These are phyloP conservation scores for Metschnikowia koreensis DNA, from an alignment of 805 yeast species.

Conservation along the genomic window DNA sequence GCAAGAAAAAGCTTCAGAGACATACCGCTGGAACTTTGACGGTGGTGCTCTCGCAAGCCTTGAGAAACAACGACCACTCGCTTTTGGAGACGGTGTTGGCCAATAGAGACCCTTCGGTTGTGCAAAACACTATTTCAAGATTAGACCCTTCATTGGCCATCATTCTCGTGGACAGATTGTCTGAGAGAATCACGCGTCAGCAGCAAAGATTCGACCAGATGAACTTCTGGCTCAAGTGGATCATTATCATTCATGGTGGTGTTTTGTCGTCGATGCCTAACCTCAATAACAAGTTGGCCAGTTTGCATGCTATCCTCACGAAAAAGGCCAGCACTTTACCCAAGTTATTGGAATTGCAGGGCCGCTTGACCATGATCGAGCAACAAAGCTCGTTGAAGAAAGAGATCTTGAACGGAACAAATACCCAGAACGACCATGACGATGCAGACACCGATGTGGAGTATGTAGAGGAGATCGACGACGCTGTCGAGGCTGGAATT, in stretches of 20 bases:
- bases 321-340: slow-evolving; percentile 50
- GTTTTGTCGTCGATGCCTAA: slow-evolving; percentile 47
- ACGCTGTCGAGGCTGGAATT: slow-evolving; percentile 31
- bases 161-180: slow-evolving; percentile 48
- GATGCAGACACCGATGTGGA: slow-evolving; percentile 56
- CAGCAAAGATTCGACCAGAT: slow-evolving; percentile 48
- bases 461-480: slow-evolving; percentile 67
- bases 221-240: slow-evolving; percentile 57
- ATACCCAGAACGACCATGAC: slow-evolving; percentile 23
- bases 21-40: slow-evolving; percentile 65
- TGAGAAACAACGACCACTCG: slow-evolving; percentile 81
- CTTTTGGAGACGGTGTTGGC: slow-evolving; percentile 79
- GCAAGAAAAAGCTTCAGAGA: slow-evolving; percentile 43
- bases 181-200: slow-evolving; percentile 53
- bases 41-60: slow-evolving; percentile 82
- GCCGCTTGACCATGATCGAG: slow-evolving; percentile 47
- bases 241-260: slow-evolving; percentile 54
- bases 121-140: slow-evolving; percentile 49
- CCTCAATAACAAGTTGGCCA: slow-evolving; percentile 40
- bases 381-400: slow-evolving; percentile 42
- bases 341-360: slow-evolving; percentile 50
- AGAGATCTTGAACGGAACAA: slow-evolving; percentile 33
- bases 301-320: slow-evolving; percentile 46
- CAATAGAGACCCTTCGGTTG: slow-evolving; percentile 49
- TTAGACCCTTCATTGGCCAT: slow-evolving; percentile 51